A percentile compares a stretch with the other conserved stretches of the same genome.
phyloP scores from a whole-genome alignment of 352 stramenopile genomes.

The Globisporangium iwayamae region DNA sequence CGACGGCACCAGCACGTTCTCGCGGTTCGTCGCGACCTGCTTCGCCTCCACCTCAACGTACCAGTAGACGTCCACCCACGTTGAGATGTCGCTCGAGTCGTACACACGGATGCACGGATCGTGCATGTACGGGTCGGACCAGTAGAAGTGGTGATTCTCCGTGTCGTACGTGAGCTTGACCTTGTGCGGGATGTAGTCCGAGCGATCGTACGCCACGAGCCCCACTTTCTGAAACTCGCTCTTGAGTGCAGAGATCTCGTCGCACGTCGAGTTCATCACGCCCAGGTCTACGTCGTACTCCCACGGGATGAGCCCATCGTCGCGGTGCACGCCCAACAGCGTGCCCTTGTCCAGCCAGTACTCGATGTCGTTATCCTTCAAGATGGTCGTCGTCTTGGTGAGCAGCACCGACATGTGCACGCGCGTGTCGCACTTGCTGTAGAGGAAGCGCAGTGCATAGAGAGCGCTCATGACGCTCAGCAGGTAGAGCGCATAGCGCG shows the following conservation, averaged over 20 bases:
- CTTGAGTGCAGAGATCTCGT: conserved; percentile 66
- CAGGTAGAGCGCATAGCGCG: conserved; percentile 31
- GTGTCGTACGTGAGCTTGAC: conserved; percentile 83
- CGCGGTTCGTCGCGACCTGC: conserved; percentile 35
- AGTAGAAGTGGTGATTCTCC: conserved; percentile 80
- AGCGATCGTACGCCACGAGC: conserved; percentile 62
- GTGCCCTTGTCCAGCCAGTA: conserved; percentile 85
- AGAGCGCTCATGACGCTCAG: conserved; percentile 23
- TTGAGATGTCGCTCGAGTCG: conserved; percentile 47
- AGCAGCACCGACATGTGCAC: conserved; percentile 62
- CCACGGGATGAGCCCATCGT: conserved; percentile 72
- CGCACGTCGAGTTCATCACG: conserved; percentile 71
- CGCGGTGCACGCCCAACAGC: conserved; percentile 61
- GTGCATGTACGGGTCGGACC: conserved; percentile 67
- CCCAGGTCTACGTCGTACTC: conserved; percentile 82
- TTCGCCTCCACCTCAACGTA: conserved; percentile 57
- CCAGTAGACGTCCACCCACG: conserved; percentile 84
- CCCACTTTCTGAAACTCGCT: conserved; percentile 52
- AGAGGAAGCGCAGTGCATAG: conserved; percentile 52
- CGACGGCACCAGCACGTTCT: conserved; percentile 51
- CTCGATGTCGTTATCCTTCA: conserved; percentile 64
- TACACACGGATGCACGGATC: conserved; percentile 79
- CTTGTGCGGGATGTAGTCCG: conserved; percentile 75
- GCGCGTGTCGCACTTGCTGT: conserved; percentile 75
- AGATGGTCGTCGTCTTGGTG: conserved; percentile 59